A percentile compares a stretch with the other conserved stretches of the same genome.
phyloP scores from a whole-genome alignment of 495 filamentous ascomycete species.

The Astrocystis sublimbata region DNA sequence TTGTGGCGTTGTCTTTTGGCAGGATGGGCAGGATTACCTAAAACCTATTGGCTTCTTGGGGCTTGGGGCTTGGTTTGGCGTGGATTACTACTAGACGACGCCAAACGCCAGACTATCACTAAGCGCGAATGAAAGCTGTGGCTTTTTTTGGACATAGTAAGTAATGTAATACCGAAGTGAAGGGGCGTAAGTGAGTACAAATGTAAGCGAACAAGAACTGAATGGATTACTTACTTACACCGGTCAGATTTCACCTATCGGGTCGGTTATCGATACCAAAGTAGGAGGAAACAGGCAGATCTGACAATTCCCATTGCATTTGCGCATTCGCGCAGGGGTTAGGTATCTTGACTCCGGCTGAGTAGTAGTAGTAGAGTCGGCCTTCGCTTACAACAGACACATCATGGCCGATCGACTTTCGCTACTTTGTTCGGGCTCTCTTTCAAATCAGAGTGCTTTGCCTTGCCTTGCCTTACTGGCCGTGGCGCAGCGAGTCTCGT shows the following conservation, averaged over 20 bases:
- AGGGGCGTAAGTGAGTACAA: neutral
- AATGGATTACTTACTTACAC: no score
- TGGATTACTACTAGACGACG: no score
- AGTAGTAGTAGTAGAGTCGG: neutral
- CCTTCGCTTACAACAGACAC: conserved; percentile 6
- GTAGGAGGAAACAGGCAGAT: no score
- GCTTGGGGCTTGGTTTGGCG: no score
- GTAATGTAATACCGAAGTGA: conserved; percentile 2
- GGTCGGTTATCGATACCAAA: neutral
- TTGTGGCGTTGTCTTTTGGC: neutral
- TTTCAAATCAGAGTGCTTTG: no score
- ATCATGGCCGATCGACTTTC: conserved; percentile 1
- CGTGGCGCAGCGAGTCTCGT: neutral
- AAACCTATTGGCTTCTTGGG: no score
- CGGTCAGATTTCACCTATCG: neutral
- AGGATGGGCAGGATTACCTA: no score
- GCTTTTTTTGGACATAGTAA: neutral
- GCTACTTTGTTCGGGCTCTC: neutral
- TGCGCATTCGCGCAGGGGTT: neutral
- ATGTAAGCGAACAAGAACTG: no score
- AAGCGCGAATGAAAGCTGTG: neutral
- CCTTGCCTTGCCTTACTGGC: neutral
- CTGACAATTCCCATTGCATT: conserved; percentile 7
- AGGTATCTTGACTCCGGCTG: neutral
- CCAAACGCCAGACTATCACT: no score